A percentile compares a stretch with the other conserved stretches of the same genome.
Conservation (phyloP, 306 rosid genomes). For the Cucurbita argyrosperma region DNA sequence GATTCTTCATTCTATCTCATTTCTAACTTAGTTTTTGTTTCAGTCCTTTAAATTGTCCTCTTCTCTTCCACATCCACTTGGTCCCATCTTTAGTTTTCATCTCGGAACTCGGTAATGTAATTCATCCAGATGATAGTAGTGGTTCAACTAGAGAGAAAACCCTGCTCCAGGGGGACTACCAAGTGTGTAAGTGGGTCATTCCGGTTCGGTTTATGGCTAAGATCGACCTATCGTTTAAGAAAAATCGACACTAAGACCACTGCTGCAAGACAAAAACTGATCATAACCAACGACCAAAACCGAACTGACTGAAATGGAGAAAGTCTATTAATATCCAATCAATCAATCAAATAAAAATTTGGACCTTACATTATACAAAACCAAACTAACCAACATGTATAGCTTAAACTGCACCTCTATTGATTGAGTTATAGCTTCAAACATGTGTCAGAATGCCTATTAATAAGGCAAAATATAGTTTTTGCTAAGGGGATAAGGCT, state of each 20-base stretch:
- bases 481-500: neutral
- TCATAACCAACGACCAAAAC: neutral
- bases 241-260: neutral
- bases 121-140: neutral
- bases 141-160: neutral
- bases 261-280: neutral
- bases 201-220: neutral
- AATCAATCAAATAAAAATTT: neutral
- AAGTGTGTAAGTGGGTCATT: neutral
- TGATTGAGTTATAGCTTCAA: neutral
- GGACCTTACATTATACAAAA: neutral
- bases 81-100: neutral
- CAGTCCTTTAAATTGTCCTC: neutral
- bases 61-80: neutral
- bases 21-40: neutral
- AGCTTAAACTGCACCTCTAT: neutral
- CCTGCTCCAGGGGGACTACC: neutral
- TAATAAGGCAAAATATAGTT: neutral
- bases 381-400: neutral
- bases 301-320: neutral
- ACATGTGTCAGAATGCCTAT: neutral
- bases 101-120: neutral
- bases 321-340: neutral
- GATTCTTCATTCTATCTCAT: neutral
- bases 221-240: neutral